Evolutionary conservation across 805 yeast species (phyloP).

Genomic region (Monosporozyma servazzii): DNA sequence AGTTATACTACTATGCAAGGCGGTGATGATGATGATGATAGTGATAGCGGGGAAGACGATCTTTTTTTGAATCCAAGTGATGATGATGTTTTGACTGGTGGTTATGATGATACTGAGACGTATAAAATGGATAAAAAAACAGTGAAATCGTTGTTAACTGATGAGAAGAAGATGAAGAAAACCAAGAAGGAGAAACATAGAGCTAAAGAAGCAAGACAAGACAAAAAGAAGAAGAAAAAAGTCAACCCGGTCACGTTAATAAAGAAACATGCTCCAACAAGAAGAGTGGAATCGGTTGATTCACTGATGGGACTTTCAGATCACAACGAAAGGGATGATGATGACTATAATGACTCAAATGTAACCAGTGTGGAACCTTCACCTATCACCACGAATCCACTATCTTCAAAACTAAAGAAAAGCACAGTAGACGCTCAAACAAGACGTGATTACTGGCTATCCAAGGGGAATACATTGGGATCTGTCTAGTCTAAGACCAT

Average conservation of each 20-base stretch:
- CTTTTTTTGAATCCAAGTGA: constrained; percentile 15
- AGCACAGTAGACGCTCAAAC: constrained; percentile 27
- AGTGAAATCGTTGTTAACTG: constrained; percentile 3
- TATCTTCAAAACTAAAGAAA: constrained; percentile 7
- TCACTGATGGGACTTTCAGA: constrained; percentile 21
- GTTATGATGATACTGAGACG: constrained; percentile 14
- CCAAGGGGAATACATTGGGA: constrained; percentile 24
- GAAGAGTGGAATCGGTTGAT: constrained; percentile 6
- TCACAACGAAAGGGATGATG: background rate
- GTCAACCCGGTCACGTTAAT: constrained; percentile 10
- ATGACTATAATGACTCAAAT: background rate
- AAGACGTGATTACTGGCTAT: constrained; percentile 28
- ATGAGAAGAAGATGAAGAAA: constrained; percentile 13
- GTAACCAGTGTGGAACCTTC: constrained; percentile 3
- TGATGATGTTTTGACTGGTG: constrained; percentile 17
- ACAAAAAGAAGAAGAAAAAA: constrained; percentile 1
- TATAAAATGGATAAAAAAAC: constrained; percentile 11
- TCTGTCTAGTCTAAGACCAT: background rate
- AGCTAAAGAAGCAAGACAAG: background rate
- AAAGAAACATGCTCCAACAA: constrained; percentile 1
- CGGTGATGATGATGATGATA: constrained; percentile 12
- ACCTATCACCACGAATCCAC: background rate
- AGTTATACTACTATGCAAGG: constrained; percentile 11
- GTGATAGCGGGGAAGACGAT: constrained; percentile 10
- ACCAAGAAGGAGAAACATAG: constrained; percentile 2